phyloP scores from a whole-genome alignment of 345 rosid species.

The Gossypium longicalyx region DNA sequence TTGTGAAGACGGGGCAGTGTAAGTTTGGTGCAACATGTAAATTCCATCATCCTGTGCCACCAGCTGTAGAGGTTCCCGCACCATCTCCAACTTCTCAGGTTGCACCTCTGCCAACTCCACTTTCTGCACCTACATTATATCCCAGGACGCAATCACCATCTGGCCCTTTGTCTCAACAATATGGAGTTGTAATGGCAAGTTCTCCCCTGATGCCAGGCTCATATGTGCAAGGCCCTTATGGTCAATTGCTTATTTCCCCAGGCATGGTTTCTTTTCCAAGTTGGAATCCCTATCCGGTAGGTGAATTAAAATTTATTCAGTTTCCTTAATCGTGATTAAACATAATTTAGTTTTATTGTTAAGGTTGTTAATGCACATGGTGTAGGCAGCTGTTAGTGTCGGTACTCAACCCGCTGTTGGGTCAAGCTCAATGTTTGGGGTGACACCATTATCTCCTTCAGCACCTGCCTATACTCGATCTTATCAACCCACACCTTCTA shows the following conservation, averaged over 20 bases:
- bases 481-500: slow-evolving; percentile 44
- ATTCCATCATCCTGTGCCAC: slow-evolving; percentile 80
- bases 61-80: slow-evolving; percentile 40
- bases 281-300: slow-evolving; percentile 76
- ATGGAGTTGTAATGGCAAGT: slow-evolving; percentile 67
- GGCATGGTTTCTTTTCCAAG: slow-evolving; percentile 63
- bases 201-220: slow-evolving; percentile 67
- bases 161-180: slow-evolving; percentile 63
- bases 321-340: neutral
- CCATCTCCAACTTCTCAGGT: slow-evolving; percentile 49
- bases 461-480: slow-evolving; percentile 57
- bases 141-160: slow-evolving; percentile 54
- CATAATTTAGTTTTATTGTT: neutral
- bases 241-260: slow-evolving; percentile 67
- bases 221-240: slow-evolving; percentile 64
- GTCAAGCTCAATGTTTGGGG: slow-evolving; percentile 56
- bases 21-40: slow-evolving; percentile 83
- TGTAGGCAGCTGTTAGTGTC: slow-evolving; percentile 62
- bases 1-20: slow-evolving; percentile 83
- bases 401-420: slow-evolving; percentile 51
- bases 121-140: slow-evolving; percentile 42
- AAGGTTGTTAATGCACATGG: slow-evolving; percentile 1
- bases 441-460: slow-evolving; percentile 56
- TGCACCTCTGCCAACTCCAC: slow-evolving; percentile 38
- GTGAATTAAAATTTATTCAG: slow-evolving; percentile 21